Evolutionary conservation across 2,329 filamentous ascomycete species (phyloP).

Genomic region (Didymella pomorum): DNA sequence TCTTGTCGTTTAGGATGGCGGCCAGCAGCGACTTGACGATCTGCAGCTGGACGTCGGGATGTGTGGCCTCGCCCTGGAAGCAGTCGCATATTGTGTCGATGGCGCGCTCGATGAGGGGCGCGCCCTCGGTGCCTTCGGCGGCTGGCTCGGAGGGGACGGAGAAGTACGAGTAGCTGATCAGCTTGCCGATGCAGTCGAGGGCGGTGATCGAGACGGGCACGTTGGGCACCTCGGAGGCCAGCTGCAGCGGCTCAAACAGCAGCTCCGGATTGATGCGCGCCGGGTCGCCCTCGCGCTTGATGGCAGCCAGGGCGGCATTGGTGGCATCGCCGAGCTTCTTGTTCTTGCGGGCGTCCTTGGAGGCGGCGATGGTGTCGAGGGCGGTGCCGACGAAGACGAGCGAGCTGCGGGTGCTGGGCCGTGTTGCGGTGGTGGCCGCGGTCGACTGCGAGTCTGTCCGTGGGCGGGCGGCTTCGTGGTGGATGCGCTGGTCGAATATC

Average conservation of each 20-base stretch:
- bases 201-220: conserved; percentile 87
- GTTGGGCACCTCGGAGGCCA: conserved; percentile 87
- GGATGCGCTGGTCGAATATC: conserved; percentile 46
- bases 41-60: conserved; percentile 91
- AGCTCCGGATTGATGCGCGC: conserved; percentile 87
- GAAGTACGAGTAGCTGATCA: conserved; percentile 99
- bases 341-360: conserved; percentile 88
- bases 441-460: conserved; percentile 70
- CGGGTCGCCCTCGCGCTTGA: conserved; percentile 80
- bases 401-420: conserved; percentile 80
- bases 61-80: conserved; percentile 95
- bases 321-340: conserved; percentile 84
- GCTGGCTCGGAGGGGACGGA: conserved; percentile 68
- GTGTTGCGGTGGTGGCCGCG: conserved; percentile 57
- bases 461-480: conserved; percentile 45
- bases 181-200: conserved; percentile 96
- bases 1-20: conserved; percentile 97
- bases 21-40: conserved; percentile 97
- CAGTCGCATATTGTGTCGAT: conserved; percentile 99
- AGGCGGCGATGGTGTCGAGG: conserved; percentile 87
- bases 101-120: conserved; percentile 91
- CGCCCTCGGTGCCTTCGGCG: conserved; percentile 49
- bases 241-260: conserved; percentile 87
- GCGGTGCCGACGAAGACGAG: conserved; percentile 95
- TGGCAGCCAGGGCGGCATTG: conserved; percentile 80